Evolutionary conservation across 345 rosid genomes (phyloP).

Genomic region (Euphorbia lathyris): DNA sequence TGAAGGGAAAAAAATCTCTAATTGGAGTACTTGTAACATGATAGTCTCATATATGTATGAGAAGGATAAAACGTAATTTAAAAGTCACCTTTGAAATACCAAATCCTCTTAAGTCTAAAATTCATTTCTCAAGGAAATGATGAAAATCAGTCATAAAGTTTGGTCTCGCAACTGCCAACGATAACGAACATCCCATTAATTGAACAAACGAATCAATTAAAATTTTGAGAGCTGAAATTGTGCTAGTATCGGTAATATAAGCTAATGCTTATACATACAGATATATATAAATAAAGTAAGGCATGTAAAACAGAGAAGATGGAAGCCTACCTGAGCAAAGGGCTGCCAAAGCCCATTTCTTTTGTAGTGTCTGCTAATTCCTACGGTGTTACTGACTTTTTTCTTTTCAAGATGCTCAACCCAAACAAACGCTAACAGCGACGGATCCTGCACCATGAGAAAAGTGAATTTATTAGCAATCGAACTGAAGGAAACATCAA

Average conservation of each 20-base stretch:
- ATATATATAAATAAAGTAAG: too few species aligned
- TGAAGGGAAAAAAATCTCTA: neutral
- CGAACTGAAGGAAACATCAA: too few species aligned
- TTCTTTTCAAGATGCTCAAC: too few species aligned
- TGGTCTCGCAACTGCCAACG: constrained; percentile 54
- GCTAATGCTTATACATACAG: neutral
- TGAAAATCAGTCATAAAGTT: neutral
- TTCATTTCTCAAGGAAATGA: neutral
- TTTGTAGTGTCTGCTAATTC: too few species aligned
- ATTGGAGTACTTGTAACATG: neutral
- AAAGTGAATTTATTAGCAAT: too few species aligned
- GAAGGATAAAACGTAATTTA: neutral
- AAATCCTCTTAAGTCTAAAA: neutral
- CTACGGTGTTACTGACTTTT: too few species aligned
- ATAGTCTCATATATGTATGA: neutral
- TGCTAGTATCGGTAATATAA: constrained; percentile 1
- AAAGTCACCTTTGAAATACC: neutral
- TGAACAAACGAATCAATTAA: constrained; percentile 10
- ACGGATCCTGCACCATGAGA: too few species aligned
- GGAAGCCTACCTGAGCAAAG: constrained; percentile 50
- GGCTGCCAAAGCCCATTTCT: too few species aligned
- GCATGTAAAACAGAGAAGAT: neutral
- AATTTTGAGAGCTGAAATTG: constrained; percentile 6
- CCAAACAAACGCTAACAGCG: too few species aligned
- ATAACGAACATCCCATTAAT: constrained; percentile 1